These are phyloP conservation scores for Parastagonospora avenae DNA, from an alignment of 2,329 filamentous ascomycete species.

Conservation along the genomic window DNA sequence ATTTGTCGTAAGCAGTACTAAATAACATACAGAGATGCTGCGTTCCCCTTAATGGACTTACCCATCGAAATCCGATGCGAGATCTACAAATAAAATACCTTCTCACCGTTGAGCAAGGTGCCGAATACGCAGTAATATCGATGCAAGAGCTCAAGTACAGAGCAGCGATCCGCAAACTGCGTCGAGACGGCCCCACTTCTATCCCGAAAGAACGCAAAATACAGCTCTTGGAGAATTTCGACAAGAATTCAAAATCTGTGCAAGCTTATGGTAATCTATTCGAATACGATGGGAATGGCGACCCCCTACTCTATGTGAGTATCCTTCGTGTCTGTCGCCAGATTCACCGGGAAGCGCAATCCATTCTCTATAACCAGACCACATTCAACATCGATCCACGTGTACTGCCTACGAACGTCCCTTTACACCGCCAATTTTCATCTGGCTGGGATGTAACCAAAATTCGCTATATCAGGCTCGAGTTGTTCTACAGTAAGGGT, in stretches of 20 bases:
- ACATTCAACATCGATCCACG: background rate
- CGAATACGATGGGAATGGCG: background rate
- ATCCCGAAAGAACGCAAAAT: background rate
- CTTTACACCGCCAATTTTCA: background rate
- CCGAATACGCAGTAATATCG: background rate
- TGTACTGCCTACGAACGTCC: background rate
- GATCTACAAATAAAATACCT: background rate
- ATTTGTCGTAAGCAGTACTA: no score
- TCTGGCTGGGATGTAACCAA: background rate
- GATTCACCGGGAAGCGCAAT: background rate
- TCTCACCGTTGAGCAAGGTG: background rate
- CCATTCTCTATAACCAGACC: background rate
- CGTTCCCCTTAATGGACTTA: background rate
- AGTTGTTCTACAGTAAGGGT: background rate
- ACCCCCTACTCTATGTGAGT: background rate
- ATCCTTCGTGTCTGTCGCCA: background rate
- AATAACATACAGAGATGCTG: background rate
- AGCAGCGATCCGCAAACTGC: background rate
- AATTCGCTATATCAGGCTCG: background rate
- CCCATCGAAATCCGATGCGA: background rate
- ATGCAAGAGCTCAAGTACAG: background rate
- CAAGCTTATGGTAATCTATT: no score
- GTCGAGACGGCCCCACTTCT: background rate
- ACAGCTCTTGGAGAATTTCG: background rate
- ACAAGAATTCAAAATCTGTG: background rate